These are phyloP conservation scores for Aspergillus nidulans DNA, from an alignment of 495 filamentous ascomycete species.

Conservation along the genomic window DNA sequence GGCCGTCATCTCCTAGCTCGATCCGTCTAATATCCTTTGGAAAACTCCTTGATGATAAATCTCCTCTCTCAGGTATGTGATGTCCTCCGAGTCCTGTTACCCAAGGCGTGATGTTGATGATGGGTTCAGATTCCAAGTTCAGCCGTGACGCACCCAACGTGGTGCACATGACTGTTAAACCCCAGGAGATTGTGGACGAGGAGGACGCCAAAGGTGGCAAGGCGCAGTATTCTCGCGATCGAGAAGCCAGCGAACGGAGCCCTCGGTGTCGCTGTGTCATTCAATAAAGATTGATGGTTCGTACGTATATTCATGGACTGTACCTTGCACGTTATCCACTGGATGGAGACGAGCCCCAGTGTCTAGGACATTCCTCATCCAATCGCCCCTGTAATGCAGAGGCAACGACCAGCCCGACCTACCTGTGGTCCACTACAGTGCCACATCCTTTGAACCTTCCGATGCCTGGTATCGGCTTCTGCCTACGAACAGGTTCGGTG, in stretches of 20 bases:
- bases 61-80: constrained; percentile 63
- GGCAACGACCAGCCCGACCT: not conserved
- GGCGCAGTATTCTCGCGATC: constrained; percentile 51
- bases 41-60: constrained; percentile 81
- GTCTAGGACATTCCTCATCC: not conserved
- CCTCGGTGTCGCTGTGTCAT: constrained; percentile 78
- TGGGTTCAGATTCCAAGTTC: constrained; percentile 68
- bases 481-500: constrained; percentile 5
- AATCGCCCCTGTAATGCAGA: not conserved
- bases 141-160: constrained; percentile 69
- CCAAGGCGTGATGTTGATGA: constrained; percentile 10
- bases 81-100: not conserved
- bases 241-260: constrained; percentile 57
- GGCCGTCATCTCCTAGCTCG: constrained; percentile 73
- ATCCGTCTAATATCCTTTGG: constrained; percentile 89
- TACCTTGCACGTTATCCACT: not conserved
- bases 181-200: constrained; percentile 84
- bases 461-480: not conserved
- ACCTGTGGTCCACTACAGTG: not conserved
- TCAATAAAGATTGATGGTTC: constrained; percentile 58
- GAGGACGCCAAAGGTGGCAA: constrained; percentile 79
- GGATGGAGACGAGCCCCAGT: not conserved
- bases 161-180: constrained; percentile 90
- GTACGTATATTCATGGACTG: not conserved
- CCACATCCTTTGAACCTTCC: not conserved